Conservation (phyloP, 1,284 basidiomycete species). For the Cryptococcus sp. region DNA sequence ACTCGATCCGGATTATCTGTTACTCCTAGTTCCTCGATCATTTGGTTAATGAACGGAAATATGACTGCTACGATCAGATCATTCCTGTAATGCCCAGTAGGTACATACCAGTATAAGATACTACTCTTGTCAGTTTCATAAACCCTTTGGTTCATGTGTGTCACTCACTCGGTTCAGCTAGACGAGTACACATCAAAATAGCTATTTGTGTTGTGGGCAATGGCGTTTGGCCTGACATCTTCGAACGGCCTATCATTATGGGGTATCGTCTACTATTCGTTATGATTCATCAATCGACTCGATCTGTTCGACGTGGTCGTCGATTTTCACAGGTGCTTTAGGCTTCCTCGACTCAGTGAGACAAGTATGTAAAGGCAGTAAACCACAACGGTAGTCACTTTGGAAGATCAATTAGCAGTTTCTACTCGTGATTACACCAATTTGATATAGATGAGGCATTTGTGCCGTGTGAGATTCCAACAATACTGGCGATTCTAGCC, state of each 20-base stretch:
- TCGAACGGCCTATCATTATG: not conserved
- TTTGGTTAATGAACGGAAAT: slow-evolving; percentile 52
- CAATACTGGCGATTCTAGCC: no score
- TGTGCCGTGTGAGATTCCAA: no score
- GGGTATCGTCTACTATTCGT: not conserved
- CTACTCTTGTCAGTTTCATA: slow-evolving; percentile 6
- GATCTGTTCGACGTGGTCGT: not conserved
- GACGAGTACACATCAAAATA: slow-evolving; percentile 4
- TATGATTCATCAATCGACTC: not conserved
- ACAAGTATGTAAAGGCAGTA: no score
- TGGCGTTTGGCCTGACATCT: not conserved
- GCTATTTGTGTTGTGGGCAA: slow-evolving; percentile 2
- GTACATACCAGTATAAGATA: slow-evolving; percentile 28
- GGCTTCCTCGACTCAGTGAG: no score
- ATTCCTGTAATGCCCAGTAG: not conserved
- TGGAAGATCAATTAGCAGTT: no score
- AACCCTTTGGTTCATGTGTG: not conserved
- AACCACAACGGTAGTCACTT: no score
- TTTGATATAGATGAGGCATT: no score
- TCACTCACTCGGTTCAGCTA: slow-evolving; percentile 13
- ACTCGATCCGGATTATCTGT: slow-evolving; percentile 45
- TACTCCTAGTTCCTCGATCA: slow-evolving; percentile 46
- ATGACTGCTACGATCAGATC: slow-evolving; percentile 31
- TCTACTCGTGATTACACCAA: no score
- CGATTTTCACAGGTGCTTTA: no score